Base-by-base conservation (phyloP, 164 flowering plant species). In the Magnolia officinalis region DNA sequence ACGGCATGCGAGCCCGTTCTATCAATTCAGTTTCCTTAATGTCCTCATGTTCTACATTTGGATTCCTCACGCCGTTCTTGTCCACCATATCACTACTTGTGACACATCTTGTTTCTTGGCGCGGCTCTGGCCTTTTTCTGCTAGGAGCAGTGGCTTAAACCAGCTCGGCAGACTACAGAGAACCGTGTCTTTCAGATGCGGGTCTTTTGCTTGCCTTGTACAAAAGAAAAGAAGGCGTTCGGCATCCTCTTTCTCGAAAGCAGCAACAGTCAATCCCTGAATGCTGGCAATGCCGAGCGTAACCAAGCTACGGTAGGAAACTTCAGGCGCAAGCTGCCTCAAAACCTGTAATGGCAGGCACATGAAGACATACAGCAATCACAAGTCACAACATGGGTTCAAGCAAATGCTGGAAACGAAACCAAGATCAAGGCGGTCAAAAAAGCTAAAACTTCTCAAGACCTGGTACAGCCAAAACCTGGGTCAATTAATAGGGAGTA, bases 261-360 rank as follows among this genome's bases (percentile, higher is more conserved):
- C 90, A 73, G 98, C 97, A 80, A 96, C 98, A 66, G 98, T 84
- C 71, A 85, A 78, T 70, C 99, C 99, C 74, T 96, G 99, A 77
- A 96, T 86, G 82, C 98, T 86, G 51, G 96, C 98, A 80, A 96
- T 85, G 45, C 99, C 99, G 72, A 96, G 93, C 68, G 92, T 85
- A 78, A 92, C 95, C 76, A 96, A 89, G 80, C 91, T 90, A 50
- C 91, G 97, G 72, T 91, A 93, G 21, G 96, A 89, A 73, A 79
- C 82, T 77, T 96, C 96, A 65, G 92, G 95, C 6, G 99, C 97
- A 49, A 96, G 88, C 86, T 96, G 99, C 86, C 95, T 89, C 85
- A 96, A 82, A 72, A 96, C 94, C 99, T 96, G 89, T 73, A 76
- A 77, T 77, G 10, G 24, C 67, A 55, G 18, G 73, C 49, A 65